phyloP scores from a whole-genome alignment of 75 land plant genomes.

The Isoetes taiwanensis region DNA sequence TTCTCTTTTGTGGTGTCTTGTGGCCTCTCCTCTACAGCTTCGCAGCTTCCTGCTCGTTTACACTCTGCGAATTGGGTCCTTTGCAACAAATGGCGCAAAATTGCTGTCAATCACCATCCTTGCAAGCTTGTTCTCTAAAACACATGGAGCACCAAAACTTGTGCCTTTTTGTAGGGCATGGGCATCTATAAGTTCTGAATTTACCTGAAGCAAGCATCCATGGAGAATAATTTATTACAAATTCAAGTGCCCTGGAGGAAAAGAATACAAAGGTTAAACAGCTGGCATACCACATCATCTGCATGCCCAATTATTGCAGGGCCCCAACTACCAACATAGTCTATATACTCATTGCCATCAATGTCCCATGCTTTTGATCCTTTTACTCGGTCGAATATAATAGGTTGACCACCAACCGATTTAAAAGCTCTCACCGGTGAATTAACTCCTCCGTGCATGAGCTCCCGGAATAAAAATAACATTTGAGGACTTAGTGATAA shows the following conservation, averaged over 20 bases:
- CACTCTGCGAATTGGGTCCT: too few relatives aligned
- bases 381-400: slow-evolving; percentile 85
- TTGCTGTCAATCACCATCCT: slow-evolving; percentile 82
- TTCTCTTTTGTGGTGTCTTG: too few relatives aligned
- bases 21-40: too few relatives aligned
- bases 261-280: too few relatives aligned
- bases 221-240: too few relatives aligned
- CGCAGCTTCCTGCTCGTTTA: too few relatives aligned
- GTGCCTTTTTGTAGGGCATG: slow-evolving; percentile 95
- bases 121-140: slow-evolving; percentile 67
- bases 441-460: slow-evolving; percentile 99
- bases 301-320: slow-evolving; percentile 97
- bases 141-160: slow-evolving; percentile 98
- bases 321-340: slow-evolving; percentile 98
- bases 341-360: slow-evolving; percentile 91
- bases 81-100: too few relatives aligned
- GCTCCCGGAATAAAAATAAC: too few relatives aligned
- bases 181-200: slow-evolving; percentile 74
- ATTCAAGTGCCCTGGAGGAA: too few relatives aligned
- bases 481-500: too few relatives aligned
- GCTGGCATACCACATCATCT: slow-evolving; percentile 80
- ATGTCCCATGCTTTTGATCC: slow-evolving; percentile 82
- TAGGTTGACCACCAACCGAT: slow-evolving; percentile 95
- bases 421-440: slow-evolving; percentile 98
- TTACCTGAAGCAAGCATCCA: too few relatives aligned